Evolutionary conservation across 495 filamentous ascomycete genomes (phyloP), one percentile per base, ranked within the genome.

Genomic region (Astrocystis sublimbata): DNA sequence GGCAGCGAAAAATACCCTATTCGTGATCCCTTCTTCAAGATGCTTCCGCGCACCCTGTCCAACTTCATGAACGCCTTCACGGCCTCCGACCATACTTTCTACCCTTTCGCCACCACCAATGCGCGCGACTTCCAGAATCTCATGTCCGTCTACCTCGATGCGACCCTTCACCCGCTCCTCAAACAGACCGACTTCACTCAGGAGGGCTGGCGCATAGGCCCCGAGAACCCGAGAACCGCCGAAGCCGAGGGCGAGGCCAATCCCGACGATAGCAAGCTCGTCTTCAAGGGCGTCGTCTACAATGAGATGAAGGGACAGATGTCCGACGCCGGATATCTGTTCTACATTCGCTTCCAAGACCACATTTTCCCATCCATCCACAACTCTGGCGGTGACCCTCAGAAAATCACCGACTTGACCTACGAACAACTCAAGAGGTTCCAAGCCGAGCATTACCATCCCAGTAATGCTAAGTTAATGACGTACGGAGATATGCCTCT

Each of bases 51-150:
- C 50, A 96, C 94, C 24, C 85, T 98, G 3, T 96, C 94, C 41
- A 98, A 97, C 73, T 98, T 97, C 71, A 98, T 98, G 94, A 98
- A 98, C 71, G 94, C 94, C 45, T 96, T 98, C 68, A 98, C 94
- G 36, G 90, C 92, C 33, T 88, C 91, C 21, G 94, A 98, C 70
- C 92, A 98, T 71, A 98, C 94, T n/a, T 92, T 88, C 42, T 98
- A 98, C 72, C 94, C 94, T 2, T 98, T 98, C 71, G 92, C 94
- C 61, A 98, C 94, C 7, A 98, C 94, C n/a, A 98, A 98, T 67
- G 78, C 84, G 35, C 91, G 96, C 71, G 94, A 98, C 68, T 98
- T 93, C 75, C 89, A 89, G 67, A 98, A 98, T 68, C 84, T 98
- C 26, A 86, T 97, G 79, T 96, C 92, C 17, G 96, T 98, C 4